Evolutionary conservation across 2,329 filamentous ascomycete genomes (phyloP).

Genomic region (Cryphonectria naterciae): DNA sequence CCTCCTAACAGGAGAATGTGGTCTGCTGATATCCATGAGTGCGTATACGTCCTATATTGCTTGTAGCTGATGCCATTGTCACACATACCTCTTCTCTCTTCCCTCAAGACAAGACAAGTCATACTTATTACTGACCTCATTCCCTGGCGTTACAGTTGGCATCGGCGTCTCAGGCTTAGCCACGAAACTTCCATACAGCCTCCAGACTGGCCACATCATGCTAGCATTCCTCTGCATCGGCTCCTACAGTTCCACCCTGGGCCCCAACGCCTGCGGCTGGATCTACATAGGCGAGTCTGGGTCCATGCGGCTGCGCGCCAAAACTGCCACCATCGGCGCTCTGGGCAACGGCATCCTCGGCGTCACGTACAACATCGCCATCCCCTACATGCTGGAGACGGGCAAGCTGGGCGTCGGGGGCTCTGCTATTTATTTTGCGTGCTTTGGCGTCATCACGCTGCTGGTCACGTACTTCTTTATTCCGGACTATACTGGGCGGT

Average conservation of each 20-base stretch:
- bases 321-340: slow-evolving; percentile 1
- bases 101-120: no score
- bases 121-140: background rate
- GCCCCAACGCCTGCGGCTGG: slow-evolving; percentile 9
- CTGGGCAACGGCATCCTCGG: slow-evolving; percentile 8
- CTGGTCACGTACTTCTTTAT: slow-evolving; percentile 8
- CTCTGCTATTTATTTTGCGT: slow-evolving; percentile 6
- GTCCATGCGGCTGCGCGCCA: slow-evolving; percentile 1
- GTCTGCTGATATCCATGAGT: slow-evolving; percentile 11
- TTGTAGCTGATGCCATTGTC: background rate
- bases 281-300: slow-evolving; percentile 13
- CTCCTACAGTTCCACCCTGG: background rate
- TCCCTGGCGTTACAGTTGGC: background rate
- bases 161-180: slow-evolving; percentile 1
- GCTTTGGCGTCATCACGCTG: background rate
- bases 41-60: background rate
- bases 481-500: slow-evolving; percentile 6
- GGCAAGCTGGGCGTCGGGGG: background rate
- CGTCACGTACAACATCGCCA: slow-evolving; percentile 9
- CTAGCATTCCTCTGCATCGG: slow-evolving; percentile 11
- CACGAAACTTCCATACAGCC: background rate
- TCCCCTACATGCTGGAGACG: slow-evolving; percentile 12
- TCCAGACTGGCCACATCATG: slow-evolving; percentile 7
- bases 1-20: background rate
- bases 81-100: no score